A percentile compares a stretch with the other conserved stretches of the same genome.
Conservation (phyloP, 83 land plant genomes). For the Picea engelmannii region DNA sequence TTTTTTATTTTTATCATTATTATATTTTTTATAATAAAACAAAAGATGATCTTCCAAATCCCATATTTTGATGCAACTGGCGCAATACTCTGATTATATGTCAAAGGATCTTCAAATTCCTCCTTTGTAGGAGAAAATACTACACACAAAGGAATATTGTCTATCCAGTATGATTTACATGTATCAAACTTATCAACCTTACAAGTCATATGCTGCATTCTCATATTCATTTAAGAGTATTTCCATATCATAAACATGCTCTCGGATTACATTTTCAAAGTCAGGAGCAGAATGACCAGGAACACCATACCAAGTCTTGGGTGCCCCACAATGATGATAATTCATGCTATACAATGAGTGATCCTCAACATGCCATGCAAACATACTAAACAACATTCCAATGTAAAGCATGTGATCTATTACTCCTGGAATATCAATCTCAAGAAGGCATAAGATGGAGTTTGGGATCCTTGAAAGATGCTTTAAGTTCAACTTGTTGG, state of each 20-base stretch:
- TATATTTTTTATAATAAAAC: no score
- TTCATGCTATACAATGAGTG: conserved; percentile 92
- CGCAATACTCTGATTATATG: conserved; percentile 76
- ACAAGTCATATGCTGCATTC: conserved; percentile 83
- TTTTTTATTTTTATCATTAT: no score
- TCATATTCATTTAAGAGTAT: conserved; percentile 57
- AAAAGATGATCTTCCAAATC: no score
- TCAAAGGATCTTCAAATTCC: conserved; percentile 87
- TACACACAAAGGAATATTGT: conserved; percentile 71
- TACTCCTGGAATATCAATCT: conserved; percentile 84
- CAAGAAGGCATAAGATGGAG: conserved; percentile 75
- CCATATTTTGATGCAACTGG: conserved; percentile 87
- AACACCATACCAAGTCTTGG: no score
- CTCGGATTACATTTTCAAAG: conserved; percentile 62
- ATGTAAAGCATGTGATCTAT: conserved; percentile 96
- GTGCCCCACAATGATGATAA: conserved; percentile 86
- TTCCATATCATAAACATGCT: conserved; percentile 67
- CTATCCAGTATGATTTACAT: conserved; percentile 63
- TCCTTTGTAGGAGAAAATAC: conserved; percentile 75
- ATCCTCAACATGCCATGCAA: conserved; percentile 98
- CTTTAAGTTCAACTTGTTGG: conserved; percentile 18
- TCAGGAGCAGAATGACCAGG: no score
- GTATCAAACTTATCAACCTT: conserved; percentile 40
- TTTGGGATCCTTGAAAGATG: conserved; percentile 66
- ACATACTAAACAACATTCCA: conserved; percentile 93